Conservation (phyloP, 129 eudicot species). For the Apium graveolens region DNA sequence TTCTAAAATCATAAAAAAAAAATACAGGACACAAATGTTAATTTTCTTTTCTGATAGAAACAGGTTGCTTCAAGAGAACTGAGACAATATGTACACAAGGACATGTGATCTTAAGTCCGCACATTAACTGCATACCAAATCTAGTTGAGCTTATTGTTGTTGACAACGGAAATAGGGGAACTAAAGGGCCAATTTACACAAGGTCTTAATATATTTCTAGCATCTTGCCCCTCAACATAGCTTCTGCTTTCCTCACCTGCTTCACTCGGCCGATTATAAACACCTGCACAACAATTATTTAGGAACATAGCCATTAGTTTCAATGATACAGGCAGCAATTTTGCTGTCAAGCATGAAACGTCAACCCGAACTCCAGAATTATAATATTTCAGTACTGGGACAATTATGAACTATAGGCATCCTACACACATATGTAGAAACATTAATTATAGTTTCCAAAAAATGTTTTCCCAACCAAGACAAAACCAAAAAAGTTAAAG, state of each 20-base stretch:
- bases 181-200: constrained; percentile 1
- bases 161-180: not conserved
- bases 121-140: constrained; percentile 7
- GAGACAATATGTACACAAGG: not conserved
- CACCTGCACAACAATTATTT: constrained; percentile 31
- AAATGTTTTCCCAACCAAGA: not conserved
- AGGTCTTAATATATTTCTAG: constrained; percentile 34
- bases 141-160: constrained; percentile 28
- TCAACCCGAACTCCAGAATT: not conserved
- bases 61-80: not conserved
- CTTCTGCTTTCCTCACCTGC: constrained; percentile 95
- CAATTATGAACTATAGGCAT: not conserved
- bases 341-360: not conserved
- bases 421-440: not conserved
- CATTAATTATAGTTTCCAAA: not conserved
- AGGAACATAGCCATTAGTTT: not conserved
- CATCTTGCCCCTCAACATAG: constrained; percentile 88
- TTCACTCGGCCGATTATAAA: constrained; percentile 76
- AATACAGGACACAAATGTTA: not conserved
- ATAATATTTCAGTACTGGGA: not conserved
- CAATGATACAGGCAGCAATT: too few relatives aligned
- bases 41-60: not conserved
- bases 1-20: not conserved
- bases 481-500: not conserved
- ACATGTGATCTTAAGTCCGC: not conserved